phyloP scores from a whole-genome alignment of 345 rosid genomes.

The Moringa oleifera region DNA sequence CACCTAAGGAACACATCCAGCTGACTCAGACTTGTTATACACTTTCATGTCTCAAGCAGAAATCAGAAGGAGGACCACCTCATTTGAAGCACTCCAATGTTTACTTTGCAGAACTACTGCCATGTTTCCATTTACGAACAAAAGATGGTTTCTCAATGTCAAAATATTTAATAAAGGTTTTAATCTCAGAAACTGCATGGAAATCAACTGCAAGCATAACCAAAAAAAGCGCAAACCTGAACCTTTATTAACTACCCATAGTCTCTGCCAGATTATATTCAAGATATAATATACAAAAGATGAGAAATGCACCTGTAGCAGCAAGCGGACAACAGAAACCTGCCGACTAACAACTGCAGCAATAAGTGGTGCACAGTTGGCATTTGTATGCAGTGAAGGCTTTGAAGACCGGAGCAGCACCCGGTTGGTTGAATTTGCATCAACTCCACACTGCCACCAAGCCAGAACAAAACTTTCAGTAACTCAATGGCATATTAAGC shows the following conservation, averaged over 20 bases:
- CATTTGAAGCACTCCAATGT: no score
- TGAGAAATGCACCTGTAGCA: constrained; percentile 56
- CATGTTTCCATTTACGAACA: no score
- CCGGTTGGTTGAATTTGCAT: constrained; percentile 56
- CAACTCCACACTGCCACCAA: constrained; percentile 71
- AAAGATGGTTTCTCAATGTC: background rate
- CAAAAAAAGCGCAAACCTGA: no score
- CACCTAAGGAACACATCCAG: no score
- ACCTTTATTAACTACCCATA: no score
- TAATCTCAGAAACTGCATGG: background rate
- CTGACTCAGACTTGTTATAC: no score
- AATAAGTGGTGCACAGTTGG: constrained; percentile 80
- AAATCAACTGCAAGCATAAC: background rate
- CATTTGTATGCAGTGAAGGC: constrained; percentile 86
- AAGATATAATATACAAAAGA: constrained; percentile 2
- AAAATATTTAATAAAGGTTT: no score
- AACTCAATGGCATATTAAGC: background rate
- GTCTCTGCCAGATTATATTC: background rate
- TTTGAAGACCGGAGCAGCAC: constrained; percentile 72
- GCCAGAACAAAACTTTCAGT: constrained; percentile 2
- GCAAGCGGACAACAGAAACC: constrained; percentile 52
- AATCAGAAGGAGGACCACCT: no score
- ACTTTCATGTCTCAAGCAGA: no score
- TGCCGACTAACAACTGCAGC: constrained; percentile 88
- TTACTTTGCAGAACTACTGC: no score